Evolutionary conservation across 2,329 filamentous ascomycete species (phyloP), one percentile per base, ranked within the genome.

Genomic region (Colletotrichum godetiae): DNA sequence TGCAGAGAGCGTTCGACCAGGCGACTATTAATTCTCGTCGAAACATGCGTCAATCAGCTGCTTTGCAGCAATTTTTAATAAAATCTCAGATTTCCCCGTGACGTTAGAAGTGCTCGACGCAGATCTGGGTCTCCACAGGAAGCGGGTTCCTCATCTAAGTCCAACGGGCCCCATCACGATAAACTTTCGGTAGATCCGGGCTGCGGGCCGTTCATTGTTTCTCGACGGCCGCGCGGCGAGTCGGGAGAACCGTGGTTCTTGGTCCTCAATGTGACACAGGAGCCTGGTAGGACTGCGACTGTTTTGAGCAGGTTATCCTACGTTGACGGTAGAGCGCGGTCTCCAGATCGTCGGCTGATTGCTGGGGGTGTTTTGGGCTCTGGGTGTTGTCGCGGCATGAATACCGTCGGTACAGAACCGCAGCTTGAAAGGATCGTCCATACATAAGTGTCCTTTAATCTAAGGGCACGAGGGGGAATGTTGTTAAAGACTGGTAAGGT

Each of bases 131-230:
- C 27, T 42, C 24, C 24, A 60, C 35, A 15, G 33, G 11, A 42
- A 46, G 19, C 35, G 61, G 31, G 13, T 19, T n/a, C 31, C 46
- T 63, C 60, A 46, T 63, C 29, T 63, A 63, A 29, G 37, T 63
- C 60, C 46, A 29, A 63, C 61, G 31, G 46, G 29, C 46, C 46
- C 61, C 61, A 49, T 55, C 22, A 49, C 49, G n/a, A 42, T 64
- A 37, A 42, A 19, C 12, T 56, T 64, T 64, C 61, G 61, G 61
- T 15, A 64, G 49, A 63, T 49, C 49, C 49, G 31, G 31, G 29
- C 22, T 37, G 49, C 49, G 61, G 61, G 31, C 61, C 61, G 61
- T 5, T 15, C 31, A 22, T 22, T 55, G 12, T 64, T 37, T 31
- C 35, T 24, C 4, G n/a, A 53, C 3, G 12, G 12, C 10, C 60